Base-by-base conservation (phyloP, 768 basidiomycete genomes). In the Pisolithus microcarpus region DNA sequence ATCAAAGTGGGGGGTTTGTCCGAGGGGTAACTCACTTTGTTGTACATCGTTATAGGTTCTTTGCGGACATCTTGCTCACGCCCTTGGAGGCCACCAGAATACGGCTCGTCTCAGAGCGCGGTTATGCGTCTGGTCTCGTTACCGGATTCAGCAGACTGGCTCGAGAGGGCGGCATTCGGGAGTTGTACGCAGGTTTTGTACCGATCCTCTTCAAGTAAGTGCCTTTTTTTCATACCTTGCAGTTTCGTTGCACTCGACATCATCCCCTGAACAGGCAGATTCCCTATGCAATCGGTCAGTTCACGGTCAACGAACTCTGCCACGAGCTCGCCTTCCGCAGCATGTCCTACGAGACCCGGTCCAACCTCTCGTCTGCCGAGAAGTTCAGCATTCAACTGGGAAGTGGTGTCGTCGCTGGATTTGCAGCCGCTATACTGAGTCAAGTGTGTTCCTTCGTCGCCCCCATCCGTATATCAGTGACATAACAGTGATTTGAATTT, bases 131-230 rank as follows among this genome's bases (percentile, higher is more conserved):
- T 0, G 90, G 91, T 24, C 78, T 96, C 31, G 80, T 84, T 18
- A 77, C 81, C 0, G 91, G 91, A 0, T 85, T 94, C 61, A 79
- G 84, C 54, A 82, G 88, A 19, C 74, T 94, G 46, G 81, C 82
- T 2, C 71, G 79, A 19, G 89, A 92, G 64, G 91, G 91, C 40
- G 91, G 92, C 6, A 9, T 87, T 19, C 67, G 76, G 7, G 85
- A 87, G 56, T 71, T 94, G 26, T 93, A 93, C 63, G 87, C 90
- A 2, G 91, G 91, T 1, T 93, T 93, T 71, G 63, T 92, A 15
- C 90, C 90, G 3, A 88, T 91, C 51, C 70, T 91, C 5, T 84
- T 78, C 82, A 91, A 91, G 83, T 85, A 46, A 42, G 43, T 57
- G 48, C n/a, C 31, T 50, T 16, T 19, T n/a, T 36, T 50, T 16